Evolutionary conservation across 352 stramenopile species (phyloP), one percentile per base, ranked within the genome.

Genomic region (Pythium aquatile): DNA sequence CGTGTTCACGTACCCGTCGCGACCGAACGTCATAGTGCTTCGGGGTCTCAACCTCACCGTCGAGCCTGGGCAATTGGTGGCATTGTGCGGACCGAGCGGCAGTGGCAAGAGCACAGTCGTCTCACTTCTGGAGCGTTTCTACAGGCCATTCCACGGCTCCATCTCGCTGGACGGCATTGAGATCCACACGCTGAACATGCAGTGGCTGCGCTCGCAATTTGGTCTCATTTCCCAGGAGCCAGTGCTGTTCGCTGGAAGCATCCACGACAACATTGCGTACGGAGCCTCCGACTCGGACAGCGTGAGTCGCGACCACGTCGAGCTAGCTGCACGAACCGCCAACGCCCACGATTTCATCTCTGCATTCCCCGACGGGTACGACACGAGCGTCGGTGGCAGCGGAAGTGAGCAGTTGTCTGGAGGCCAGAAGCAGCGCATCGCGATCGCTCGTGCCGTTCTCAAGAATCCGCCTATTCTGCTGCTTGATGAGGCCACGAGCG

Each of bases 321-420:
- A 90, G 20, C 60, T 80, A 30, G 96, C 94, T 20, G 92, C 94
- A 1, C 71, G 85, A 53, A 68, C 97, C 14, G 96, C 96, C 29
- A 97, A 98, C 63, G 94, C 94, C 1, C 80, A 98, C 65, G 74
- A 84, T 17, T 99, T 98, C 68, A 97, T 98, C 72, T 73, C 73
- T 0, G 60, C 61, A 4, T 91, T 99, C 42, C 82, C 94, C 9
- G 88, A 98, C n/a, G 84, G 87, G 13, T 98, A 95, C 71, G 81
- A 98, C 32, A 98, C 96, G 5, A 70, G 88, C 13, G 90, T 99
- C 13, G 94, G 96, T 14, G 92, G 95, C 17, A 78, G 97, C 65
- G 83, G 94, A 9, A 94, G 96, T 5, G 69, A 97, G 20, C 97
- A 87, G 57, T 61, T 91, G 20, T 87, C 76, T 0, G 80, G 82